Percentiles rank a stretch among this genome's conserved stretches.
These are phyloP conservation scores for Ascodesmis nigricans DNA, from an alignment of 495 filamentous ascomycete genomes.

Conservation along the genomic window DNA sequence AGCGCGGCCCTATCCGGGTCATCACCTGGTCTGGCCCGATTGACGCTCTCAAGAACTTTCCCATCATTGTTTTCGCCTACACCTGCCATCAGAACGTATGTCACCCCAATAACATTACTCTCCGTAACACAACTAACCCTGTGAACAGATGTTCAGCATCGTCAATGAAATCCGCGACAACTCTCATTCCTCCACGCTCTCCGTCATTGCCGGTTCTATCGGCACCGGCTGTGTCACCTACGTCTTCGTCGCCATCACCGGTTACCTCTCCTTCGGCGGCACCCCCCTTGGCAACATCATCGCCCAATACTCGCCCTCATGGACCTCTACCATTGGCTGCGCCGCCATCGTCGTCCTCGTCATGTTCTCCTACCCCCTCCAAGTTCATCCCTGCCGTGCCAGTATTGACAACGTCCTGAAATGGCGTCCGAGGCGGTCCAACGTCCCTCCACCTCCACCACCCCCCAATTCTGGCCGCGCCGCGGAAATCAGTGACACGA, in stretches of 20 bases:
- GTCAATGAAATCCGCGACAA: constrained; percentile 83
- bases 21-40: constrained; percentile 59
- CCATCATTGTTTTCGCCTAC: constrained; percentile 92
- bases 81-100: constrained; percentile 94
- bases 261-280: constrained; percentile 84
- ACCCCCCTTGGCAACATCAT: constrained; percentile 79
- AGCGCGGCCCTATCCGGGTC: constrained; percentile 48
- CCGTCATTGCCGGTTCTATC: constrained; percentile 61
- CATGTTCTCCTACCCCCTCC: constrained; percentile 88
- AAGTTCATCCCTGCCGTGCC: constrained; percentile 85
- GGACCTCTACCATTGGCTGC: constrained; percentile 73
- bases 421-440: constrained; percentile 45
- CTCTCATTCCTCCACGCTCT: constrained; percentile 47
- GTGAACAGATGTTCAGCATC: constrained; percentile 81
- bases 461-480: constrained; percentile 22
- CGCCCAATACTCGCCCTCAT: constrained; percentile 63
- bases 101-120: constrained; percentile 1
- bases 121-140: constrained; percentile 10
- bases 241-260: constrained; percentile 77
- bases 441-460: constrained; percentile 27
- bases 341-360: constrained; percentile 92
- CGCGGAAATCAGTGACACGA: constrained; percentile 52
- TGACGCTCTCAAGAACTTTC: constrained; percentile 61
- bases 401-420: constrained; percentile 78
- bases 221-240: constrained; percentile 63